Percentiles rank a stretch among this genome's conserved stretches.
phyloP scores from a whole-genome alignment of 306 rosid genomes.

The Vachellia collinsii region DNA sequence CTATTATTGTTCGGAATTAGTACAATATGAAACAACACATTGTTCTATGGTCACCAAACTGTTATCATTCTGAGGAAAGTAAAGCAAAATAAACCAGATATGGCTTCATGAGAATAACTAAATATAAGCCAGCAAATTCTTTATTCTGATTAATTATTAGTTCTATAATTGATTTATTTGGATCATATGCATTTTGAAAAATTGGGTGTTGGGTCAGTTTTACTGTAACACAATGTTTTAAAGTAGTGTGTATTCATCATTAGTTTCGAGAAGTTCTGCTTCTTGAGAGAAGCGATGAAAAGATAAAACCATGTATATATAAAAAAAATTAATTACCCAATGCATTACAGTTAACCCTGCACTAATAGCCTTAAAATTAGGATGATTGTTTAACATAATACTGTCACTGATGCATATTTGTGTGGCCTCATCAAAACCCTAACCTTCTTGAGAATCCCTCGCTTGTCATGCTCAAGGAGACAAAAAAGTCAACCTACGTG shows the following conservation, averaged over 20 bases:
- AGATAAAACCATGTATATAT: background rate
- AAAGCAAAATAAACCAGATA: background rate
- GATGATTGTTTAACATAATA: background rate
- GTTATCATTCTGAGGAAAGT: background rate
- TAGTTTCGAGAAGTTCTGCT: background rate
- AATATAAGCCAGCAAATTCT: too few relatives aligned
- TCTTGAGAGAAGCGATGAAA: slow-evolving; percentile 2
- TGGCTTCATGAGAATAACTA: too few relatives aligned
- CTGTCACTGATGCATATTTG: background rate
- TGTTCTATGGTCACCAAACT: background rate
- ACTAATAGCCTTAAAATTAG: background rate
- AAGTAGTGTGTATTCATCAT: background rate
- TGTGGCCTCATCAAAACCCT: background rate
- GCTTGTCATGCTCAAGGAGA: slow-evolving; percentile 24
- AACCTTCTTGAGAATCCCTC: background rate
- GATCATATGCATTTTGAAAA: background rate
- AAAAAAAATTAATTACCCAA: background rate
- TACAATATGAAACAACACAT: background rate
- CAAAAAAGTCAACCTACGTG: slow-evolving; percentile 46
- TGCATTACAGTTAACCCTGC: background rate
- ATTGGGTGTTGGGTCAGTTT: background rate
- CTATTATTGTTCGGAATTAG: background rate
- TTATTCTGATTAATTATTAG: too few relatives aligned
- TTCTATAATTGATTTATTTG: too few relatives aligned
- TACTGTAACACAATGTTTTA: background rate